phyloP scores from a whole-genome alignment of 305 asterid genomes.

The Fraxinus albicans region DNA sequence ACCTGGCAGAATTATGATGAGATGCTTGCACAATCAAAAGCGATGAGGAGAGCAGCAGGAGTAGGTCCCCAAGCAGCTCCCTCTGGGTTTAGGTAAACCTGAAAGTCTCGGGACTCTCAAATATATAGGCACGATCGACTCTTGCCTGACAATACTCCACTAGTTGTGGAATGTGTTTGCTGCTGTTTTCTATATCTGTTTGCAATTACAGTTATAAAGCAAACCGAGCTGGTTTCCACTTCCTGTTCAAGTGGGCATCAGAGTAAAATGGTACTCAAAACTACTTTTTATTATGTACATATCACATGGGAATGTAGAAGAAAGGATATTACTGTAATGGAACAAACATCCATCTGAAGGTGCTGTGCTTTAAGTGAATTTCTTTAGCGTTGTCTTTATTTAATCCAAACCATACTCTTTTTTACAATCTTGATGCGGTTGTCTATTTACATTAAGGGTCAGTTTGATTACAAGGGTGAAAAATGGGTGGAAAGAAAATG shows the following conservation, averaged over 20 bases:
- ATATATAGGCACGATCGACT: neutral
- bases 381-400: neutral
- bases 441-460: neutral
- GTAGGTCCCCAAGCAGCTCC: slow-evolving; percentile 62
- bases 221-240: neutral
- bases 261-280: neutral
- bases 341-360: neutral
- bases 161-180: neutral
- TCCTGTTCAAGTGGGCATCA: neutral
- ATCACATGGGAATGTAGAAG: neutral
- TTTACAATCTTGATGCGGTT: neutral
- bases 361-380: neutral
- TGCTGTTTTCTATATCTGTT: neutral
- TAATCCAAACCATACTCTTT: neutral
- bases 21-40: slow-evolving; percentile 63
- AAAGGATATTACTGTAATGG: neutral
- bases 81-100: slow-evolving; percentile 51
- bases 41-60: slow-evolving; percentile 48
- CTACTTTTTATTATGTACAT: neutral
- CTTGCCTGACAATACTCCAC: neutral
- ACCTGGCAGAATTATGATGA: slow-evolving; percentile 62
- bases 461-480: too few relatives aligned
- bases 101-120: neutral
- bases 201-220: neutral
- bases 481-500: too few relatives aligned